Evolutionary conservation across 1,284 basidiomycete genomes (phyloP), one percentile per base, ranked within the genome.

Genomic region (Cystobasidium slooffiae): DNA sequence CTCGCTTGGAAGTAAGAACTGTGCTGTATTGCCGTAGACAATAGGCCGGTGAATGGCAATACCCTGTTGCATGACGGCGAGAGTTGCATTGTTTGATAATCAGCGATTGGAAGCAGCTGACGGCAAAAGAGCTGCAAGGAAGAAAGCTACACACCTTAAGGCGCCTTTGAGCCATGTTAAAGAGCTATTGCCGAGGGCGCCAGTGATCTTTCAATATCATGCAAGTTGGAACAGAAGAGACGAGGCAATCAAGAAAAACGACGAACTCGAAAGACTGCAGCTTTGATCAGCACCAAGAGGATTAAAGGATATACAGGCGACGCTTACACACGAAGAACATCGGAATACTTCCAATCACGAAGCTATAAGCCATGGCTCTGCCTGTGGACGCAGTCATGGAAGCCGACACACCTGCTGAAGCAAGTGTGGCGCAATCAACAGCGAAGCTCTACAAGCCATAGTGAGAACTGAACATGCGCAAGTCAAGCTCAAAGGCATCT

Each of bases 1-100:
- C 80, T 97, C 95, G 78, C 90, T 88, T 8, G 88, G 85, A 0
- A 88, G 90, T 76, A 99, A 82, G 41, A 95, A 88, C 0, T 88
- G 87, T 12, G 96, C 92, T n/a, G 91, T 92, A 81, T 97, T 98
- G 70, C 97, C 97, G 83, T 97, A 97, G 76, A 98, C 92, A 78
- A 99, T 89, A 0, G 94, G 92, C 56, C 97, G 87, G 81, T 90
- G 89, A 73, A 99, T 92, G 78, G 88, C 91, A 44, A 97, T 84
- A 62, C 94, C 94, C 94, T 97, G 77, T 31, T n/a, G 41, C 31
- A 31, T 31, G 31, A 31, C 31, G 31, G 31, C 31, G 31, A 31
- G 31, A 31, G 31, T 31, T 31, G 31, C 31, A 31, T 31, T 31
- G 31, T 31, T 1, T 5, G 1, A 31, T 53, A 5, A 22, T 37